Base-by-base conservation (phyloP, 768 basidiomycete genomes). In the Dendrothele bispora region DNA sequence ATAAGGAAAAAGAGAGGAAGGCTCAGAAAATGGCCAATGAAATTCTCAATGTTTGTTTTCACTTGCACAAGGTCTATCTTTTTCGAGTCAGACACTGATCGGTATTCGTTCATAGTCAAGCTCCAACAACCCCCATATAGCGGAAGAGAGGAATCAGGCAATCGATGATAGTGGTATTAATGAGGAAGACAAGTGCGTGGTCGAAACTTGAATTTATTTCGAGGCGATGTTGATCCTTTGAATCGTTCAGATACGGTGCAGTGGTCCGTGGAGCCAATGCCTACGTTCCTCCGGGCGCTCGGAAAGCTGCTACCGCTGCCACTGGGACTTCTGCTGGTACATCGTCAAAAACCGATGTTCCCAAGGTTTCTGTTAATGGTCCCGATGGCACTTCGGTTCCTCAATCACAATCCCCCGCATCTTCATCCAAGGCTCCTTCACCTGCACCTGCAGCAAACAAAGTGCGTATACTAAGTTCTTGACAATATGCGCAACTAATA, bases 261-360 rank as follows among this genome's bases (percentile, higher is more conserved):
- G 97, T 98, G 25, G 85, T 89, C 41, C 88, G 97, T 48, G 78
- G 84, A 26, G 76, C 86, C 15, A 88, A 88, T 59, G 95, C 95
- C 21, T 99, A 99, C 63, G 82, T 98, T 30, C 97, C 97, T 38
- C 95, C 95, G 2, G 91, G 86, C 51, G 93, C 94, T 29, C 81
- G 95, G 48, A 82, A 78, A 64, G 49, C 62, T 30, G 67, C 62
- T 42, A 63, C 52, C 21, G 51, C 55, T 35, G 53, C 68, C 49
- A 53, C 62, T 49, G n/a, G n/a, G n/a, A 58, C 60, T 12, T 44
- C 61, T 18, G 47, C 62, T 29, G 62, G 66, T 44, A 52, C 65
- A 20, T 60, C 61, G 39, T 54, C 64, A 21, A 67, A 69, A 46
- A 55, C 61, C 29, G 86, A 86, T 12, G 59, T 88, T 45, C 88